Conservation (phyloP, 441 rosid species). For the Gossypium gossypioides region DNA sequence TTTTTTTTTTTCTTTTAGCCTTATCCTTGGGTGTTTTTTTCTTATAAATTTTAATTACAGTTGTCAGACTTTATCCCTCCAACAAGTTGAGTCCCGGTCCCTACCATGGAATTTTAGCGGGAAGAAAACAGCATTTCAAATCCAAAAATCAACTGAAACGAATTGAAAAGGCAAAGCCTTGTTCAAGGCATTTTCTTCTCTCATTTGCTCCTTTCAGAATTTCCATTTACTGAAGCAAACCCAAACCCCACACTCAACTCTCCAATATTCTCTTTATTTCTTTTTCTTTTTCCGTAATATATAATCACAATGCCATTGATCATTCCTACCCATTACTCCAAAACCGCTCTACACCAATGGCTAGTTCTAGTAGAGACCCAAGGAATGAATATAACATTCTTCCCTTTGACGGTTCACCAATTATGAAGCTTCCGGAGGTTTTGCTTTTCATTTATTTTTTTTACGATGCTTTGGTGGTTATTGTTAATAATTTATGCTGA, state of each 20-base stretch:
- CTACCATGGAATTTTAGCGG: background rate
- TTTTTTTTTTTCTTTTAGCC: too few species aligned
- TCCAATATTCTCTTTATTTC: background rate
- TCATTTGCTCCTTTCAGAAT: conserved; percentile 9
- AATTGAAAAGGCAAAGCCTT: background rate
- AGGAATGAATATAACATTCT: conserved; percentile 56
- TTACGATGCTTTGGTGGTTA: background rate
- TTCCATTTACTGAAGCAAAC: background rate
- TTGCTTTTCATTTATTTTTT: background rate
- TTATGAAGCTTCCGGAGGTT: conserved; percentile 92
- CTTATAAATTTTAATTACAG: background rate
- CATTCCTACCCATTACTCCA: background rate
- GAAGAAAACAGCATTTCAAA: background rate
- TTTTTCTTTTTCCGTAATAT: background rate
- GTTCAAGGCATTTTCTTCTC: conserved; percentile 8
- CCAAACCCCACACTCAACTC: background rate
- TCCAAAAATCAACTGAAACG: background rate
- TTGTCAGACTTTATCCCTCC: background rate
- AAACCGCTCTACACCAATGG: conserved; percentile 3
- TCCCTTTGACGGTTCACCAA: conserved; percentile 66
- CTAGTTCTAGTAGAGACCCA: background rate
- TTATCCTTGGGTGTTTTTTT: too few species aligned
- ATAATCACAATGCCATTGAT: background rate
- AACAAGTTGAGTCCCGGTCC: background rate
- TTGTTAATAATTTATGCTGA: conserved; percentile 1